Evolutionary conservation across 495 filamentous ascomycete genomes (phyloP).

Genomic region (Aeminium ludgeri): DNA sequence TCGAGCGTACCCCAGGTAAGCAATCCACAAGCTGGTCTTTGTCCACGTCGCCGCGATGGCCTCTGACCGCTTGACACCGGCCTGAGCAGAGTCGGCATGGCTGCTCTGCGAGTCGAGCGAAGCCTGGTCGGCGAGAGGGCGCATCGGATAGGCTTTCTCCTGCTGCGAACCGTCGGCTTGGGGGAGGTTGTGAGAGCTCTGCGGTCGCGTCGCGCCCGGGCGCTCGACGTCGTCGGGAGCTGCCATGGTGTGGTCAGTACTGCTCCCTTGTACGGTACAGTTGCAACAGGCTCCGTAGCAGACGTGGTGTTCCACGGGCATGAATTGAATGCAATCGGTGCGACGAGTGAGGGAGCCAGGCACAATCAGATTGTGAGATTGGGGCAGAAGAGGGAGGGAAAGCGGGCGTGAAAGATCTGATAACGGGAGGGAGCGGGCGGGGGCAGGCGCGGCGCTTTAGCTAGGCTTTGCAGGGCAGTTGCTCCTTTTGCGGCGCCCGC

Average conservation of each 20-base stretch:
- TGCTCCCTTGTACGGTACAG: background rate
- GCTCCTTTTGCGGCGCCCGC: too few species aligned
- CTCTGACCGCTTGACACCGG: constrained; percentile 40
- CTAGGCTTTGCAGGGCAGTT: too few species aligned
- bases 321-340: too few species aligned
- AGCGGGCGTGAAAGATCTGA: too few species aligned
- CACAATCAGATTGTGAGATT: too few species aligned
- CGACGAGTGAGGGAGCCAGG: too few species aligned
- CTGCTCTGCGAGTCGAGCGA: background rate
- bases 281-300: background rate
- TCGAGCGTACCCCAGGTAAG: constrained; percentile 36
- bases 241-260: too few species aligned
- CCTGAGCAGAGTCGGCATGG: constrained; percentile 29
- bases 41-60: constrained; percentile 42
- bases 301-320: background rate
- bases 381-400: too few species aligned
- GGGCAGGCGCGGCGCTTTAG: too few species aligned
- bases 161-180: background rate
- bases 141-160: constrained; percentile 1
- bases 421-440: too few species aligned
- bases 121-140: background rate
- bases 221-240: too few species aligned
- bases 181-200: background rate
- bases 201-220: background rate
- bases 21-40: constrained; percentile 32